phyloP scores from a whole-genome alignment of 2,329 filamentous ascomycete species.

The Akanthomyces lecanii region DNA sequence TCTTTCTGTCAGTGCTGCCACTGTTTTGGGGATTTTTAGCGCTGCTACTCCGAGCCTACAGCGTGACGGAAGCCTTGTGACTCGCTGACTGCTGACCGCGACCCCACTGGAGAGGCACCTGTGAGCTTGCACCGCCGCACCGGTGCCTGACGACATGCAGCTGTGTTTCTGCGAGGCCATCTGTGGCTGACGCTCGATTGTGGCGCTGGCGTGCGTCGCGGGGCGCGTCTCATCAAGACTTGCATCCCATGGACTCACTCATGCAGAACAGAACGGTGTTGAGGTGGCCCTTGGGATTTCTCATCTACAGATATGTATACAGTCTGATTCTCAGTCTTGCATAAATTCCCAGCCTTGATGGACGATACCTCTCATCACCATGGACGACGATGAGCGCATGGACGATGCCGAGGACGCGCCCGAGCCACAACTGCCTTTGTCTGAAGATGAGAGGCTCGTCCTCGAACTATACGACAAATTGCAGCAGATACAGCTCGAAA shows the following conservation, averaged over 20 bases:
- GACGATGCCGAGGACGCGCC: slow-evolving; percentile 31
- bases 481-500: slow-evolving; percentile 67
- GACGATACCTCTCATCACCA: neutral
- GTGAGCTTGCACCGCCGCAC: neutral
- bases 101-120: neutral
- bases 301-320: neutral
- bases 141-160: neutral
- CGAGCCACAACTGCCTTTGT: slow-evolving; percentile 48
- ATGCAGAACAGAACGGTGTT: neutral
- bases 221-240: neutral
- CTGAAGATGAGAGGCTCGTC: slow-evolving; percentile 60
- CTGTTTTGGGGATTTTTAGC: neutral
- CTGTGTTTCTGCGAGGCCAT: neutral
- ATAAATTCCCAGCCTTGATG: neutral
- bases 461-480: slow-evolving; percentile 68
- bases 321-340: neutral
- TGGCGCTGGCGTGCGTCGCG: neutral
- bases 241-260: neutral
- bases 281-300: neutral
- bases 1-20: too few species aligned
- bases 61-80: slow-evolving; percentile 33
- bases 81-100: slow-evolving; percentile 16
- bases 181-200: neutral
- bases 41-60: slow-evolving; percentile 14
- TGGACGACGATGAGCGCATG: slow-evolving; percentile 29